Percentiles rank a stretch among this genome's conserved stretches.
phyloP scores from a whole-genome alignment of 345 rosid genomes.

The Isatis tinctoria region DNA sequence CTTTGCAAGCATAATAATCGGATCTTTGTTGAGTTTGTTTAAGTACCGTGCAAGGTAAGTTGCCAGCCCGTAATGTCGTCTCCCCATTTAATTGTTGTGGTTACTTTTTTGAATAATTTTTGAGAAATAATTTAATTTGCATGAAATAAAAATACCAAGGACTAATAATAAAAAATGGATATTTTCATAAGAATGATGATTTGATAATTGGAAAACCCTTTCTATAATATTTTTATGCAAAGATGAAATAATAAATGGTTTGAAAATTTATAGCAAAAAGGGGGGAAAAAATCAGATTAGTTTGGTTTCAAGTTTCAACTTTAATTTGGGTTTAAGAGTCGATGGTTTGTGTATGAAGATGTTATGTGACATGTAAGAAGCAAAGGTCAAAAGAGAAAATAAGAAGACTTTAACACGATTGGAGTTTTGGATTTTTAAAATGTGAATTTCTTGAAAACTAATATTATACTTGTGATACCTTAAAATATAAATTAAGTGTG shows the following conservation, averaged over 20 bases:
- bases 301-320: background rate
- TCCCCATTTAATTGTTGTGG: background rate
- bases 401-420: background rate
- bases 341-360: background rate
- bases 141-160: background rate
- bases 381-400: constrained; percentile 7
- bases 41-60: constrained; percentile 30
- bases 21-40: constrained; percentile 32
- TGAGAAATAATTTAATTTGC: background rate
- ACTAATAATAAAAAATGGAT: background rate
- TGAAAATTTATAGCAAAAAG: no score
- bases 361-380: background rate
- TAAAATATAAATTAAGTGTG: background rate
- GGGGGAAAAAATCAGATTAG: no score
- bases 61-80: constrained; percentile 24
- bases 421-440: background rate
- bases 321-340: background rate
- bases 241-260: background rate
- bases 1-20: constrained; percentile 26
- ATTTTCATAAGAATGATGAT: background rate
- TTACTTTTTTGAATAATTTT: background rate
- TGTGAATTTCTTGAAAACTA: background rate
- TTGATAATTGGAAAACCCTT: background rate
- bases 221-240: background rate
- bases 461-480: background rate